Evolutionary conservation across 139 green algal species (phyloP).

Genomic region (Chlamydomonas eustigma): DNA sequence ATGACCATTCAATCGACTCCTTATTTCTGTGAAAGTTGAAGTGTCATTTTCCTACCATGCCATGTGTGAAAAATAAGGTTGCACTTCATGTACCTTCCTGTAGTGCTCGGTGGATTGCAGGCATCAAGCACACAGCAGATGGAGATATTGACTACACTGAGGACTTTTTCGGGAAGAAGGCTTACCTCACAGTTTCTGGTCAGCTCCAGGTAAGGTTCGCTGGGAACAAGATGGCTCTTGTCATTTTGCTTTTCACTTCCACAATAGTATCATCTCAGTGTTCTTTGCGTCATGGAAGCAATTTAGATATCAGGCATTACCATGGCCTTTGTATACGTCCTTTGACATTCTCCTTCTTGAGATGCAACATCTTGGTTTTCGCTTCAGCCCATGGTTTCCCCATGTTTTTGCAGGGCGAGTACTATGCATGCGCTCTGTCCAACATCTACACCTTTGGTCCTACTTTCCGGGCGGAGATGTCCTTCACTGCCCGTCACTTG

Average conservation of each 20-base stretch:
- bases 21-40: no score
- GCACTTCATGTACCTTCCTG: no score
- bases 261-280: no score
- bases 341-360: no score
- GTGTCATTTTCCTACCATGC: no score
- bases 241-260: background rate
- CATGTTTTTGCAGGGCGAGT: conserved; percentile 81
- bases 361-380: no score
- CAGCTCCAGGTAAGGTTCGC: conserved; percentile 69
- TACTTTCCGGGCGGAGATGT: conserved; percentile 95
- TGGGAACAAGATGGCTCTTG: background rate
- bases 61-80: no score
- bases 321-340: no score
- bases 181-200: conserved; percentile 94
- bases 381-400: no score
- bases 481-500: conserved; percentile 89
- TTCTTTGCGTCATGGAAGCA: no score
- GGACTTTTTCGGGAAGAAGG: conserved; percentile 91
- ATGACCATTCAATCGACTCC: no score
- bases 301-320: no score
- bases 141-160: conserved; percentile 76
- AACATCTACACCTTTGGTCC: conserved; percentile 93
- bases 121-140: conserved; percentile 41
- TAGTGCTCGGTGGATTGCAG: conserved; percentile 32
- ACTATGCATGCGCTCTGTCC: conserved; percentile 81